Evolutionary conservation across 2,329 filamentous ascomycete species (phyloP), one percentile per base, ranked within the genome.

Genomic region (Diaporthe sp.): DNA sequence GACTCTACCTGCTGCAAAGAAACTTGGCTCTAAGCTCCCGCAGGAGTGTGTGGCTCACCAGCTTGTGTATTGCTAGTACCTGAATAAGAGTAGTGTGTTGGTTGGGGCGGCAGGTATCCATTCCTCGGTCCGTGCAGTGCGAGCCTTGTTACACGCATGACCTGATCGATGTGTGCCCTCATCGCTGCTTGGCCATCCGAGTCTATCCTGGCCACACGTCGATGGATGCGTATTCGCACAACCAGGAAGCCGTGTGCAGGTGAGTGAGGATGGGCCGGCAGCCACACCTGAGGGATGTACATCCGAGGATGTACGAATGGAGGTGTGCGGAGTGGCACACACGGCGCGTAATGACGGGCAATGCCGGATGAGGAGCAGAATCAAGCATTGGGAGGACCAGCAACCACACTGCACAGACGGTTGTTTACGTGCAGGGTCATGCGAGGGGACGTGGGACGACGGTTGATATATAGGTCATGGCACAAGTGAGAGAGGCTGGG

Each of bases 1-100:
- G 62, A 37, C 44, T 49, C 42, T 22, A 9, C 12, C 31, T 53
- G 46, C 31, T 37, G 62, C 31, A 51, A 5, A 53, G 22, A 37
- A 28, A 25, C 65, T 53, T 68, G 65, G 65, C 65, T 68, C 65
- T 34, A 53, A 53, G 65, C 65, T 53, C 62, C 62, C 28, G 62
- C 62, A 68, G 28, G 28, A 67, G 62, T 25, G 62, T 49, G 19
- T 49, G 42, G 61, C 61, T 67, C 61, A 34, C 61, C 25, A 49
- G 44, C 2, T 4, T 39, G 37, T 39, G 37, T 65, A 34, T 12
- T n/a, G 28, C 53, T 31, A 34, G 25, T 37, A 10, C 17, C n/a
- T 13, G 6, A 4, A 4, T 13, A 15, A 15, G n/a, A 37, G 10
- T 49, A 49, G 17, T n/a, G 61, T 34, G 39, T 6, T 31, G 25